Percentiles rank a stretch among this genome's conserved stretches.
These are phyloP conservation scores for Cryptococcus deneoformans DNA, from an alignment of 1,284 basidiomycete species.

Conservation along the genomic window DNA sequence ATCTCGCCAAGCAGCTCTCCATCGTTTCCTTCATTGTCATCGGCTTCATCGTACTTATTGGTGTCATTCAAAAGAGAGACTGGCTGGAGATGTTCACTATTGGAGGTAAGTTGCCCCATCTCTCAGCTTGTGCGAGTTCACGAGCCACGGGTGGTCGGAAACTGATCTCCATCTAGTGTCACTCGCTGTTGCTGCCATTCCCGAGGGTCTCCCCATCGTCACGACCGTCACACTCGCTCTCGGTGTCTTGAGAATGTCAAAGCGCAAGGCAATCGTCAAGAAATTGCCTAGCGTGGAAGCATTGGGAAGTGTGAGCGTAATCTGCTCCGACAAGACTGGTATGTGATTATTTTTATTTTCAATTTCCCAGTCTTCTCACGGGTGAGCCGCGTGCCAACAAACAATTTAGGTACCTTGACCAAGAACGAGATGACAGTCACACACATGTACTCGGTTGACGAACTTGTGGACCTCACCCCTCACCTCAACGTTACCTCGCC, in stretches of 20 bases:
- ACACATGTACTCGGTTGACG: constrained; percentile 82
- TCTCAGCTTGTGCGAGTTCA: too few species aligned
- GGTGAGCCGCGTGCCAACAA: neutral
- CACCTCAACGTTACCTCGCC: constrained; percentile 48
- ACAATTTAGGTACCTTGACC: constrained; percentile 77
- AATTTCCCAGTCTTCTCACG: too few species aligned
- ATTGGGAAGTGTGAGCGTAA: constrained; percentile 88
- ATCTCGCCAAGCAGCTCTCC: constrained; percentile 88
- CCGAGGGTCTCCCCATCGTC: constrained; percentile 94
- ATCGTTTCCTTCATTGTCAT: constrained; percentile 89
- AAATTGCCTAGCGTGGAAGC: constrained; percentile 94
- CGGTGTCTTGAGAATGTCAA: constrained; percentile 90
- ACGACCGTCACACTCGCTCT: constrained; percentile 95
- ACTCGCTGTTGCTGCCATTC: constrained; percentile 94
- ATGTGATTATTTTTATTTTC: constrained; percentile 4
- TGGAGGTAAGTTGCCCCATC: constrained; percentile 61
- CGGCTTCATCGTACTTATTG: constrained; percentile 88
- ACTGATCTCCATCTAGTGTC: constrained; percentile 61
- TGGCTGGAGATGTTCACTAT: constrained; percentile 99
- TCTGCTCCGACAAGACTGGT: constrained; percentile 98
- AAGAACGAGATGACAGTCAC: constrained; percentile 95
- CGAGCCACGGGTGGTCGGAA: too few species aligned
- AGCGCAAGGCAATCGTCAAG: constrained; percentile 94
- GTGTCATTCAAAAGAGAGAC: constrained; percentile 77
- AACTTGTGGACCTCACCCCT: constrained; percentile 64